Percentiles rank a stretch among this genome's conserved stretches.
Conservation (phyloP, 2,329 filamentous ascomycete species). For the Pseudocercospora fijiensis region DNA sequence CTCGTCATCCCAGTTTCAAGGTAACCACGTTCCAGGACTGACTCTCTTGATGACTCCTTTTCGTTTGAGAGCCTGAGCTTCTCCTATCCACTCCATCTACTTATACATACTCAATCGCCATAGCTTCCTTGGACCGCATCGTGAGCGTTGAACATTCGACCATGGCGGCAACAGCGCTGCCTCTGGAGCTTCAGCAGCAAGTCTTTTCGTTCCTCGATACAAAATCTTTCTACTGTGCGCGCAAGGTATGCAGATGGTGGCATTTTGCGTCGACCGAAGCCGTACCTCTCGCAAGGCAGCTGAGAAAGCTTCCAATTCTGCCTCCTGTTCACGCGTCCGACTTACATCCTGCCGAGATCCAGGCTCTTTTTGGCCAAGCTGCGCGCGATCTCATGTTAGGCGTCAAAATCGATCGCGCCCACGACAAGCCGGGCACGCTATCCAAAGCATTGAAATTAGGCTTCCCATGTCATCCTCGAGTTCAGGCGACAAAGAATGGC, state of each 20-base stretch:
- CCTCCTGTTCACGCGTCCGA: slow-evolving; percentile 27
- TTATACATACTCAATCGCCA: slow-evolving; percentile 7
- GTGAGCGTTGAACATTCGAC: slow-evolving; percentile 23
- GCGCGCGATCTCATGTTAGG: slow-evolving; percentile 37
- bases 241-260: slow-evolving; percentile 39
- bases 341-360: slow-evolving; percentile 27
- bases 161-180: slow-evolving; percentile 31
- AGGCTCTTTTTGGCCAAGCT: slow-evolving; percentile 33
- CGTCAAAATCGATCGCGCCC: slow-evolving; percentile 27
- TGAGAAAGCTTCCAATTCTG: slow-evolving; percentile 35
- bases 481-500: slow-evolving; percentile 30
- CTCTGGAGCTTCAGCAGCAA: slow-evolving; percentile 39
- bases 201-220: slow-evolving; percentile 37
- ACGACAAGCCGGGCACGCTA: slow-evolving; percentile 23
- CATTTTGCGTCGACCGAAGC: slow-evolving; percentile 34
- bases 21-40: background rate
- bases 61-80: background rate
- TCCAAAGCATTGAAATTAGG: slow-evolving; percentile 22
- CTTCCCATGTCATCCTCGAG: slow-evolving; percentile 24
- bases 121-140: slow-evolving; percentile 19
- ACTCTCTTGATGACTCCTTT: background rate
- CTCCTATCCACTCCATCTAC: background rate
- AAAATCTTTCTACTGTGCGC: slow-evolving; percentile 35
- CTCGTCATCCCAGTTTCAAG: background rate
- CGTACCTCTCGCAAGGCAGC: slow-evolving; percentile 33